Evolutionary conservation across 1,284 basidiomycete genomes (phyloP), one percentile per base, ranked within the genome.

Genomic region (Marasmius oreades): DNA sequence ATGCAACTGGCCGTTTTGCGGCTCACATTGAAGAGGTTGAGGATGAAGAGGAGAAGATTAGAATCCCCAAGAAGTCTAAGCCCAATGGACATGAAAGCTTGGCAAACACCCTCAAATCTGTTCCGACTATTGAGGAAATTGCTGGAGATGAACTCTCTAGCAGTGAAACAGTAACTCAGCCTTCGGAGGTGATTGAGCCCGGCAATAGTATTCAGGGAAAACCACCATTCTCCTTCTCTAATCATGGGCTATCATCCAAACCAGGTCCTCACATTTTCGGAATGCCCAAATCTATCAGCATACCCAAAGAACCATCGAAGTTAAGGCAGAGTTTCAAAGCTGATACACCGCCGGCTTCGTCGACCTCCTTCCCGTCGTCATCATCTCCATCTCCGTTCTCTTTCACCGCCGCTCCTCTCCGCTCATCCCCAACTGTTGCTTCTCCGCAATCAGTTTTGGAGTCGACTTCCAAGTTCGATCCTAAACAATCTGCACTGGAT

Each of bases 261-360:
- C n/a, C 28, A 31, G 31, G 47, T 50, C 47, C 33, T 31, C 45
- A 54, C 18, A 20, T 52, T 12, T 61, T 63, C 48, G 43, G 61
- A 43, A 64, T 62, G 20, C 76, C 67, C 44, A 76, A 76, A 55
- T 55, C 69, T 4, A 68, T 63, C 16, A 68, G 81, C 18, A 74
- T 77, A 20, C 87, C 87, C 0, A 86, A 82, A 63, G 84, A 86
- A 48, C 87, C 87, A 0, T 89, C 88, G 58, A 89, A 88, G 65
- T 73, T 90, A 51, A 79, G 88, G 28, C 85, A 77, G 59, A 86
- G 85, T 63, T 80, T 84, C 66, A 77, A 81, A 51, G 73, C 76
- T 6, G 80, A 80, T 14, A 42, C 39, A 2, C 39, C 39, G 39
- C 64, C 62, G 23, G 57, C 66, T 28, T 54, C 66, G 20, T 55